Evolutionary conservation across 805 yeast genomes (phyloP).

Genomic region (Priceomyces carsonii): DNA sequence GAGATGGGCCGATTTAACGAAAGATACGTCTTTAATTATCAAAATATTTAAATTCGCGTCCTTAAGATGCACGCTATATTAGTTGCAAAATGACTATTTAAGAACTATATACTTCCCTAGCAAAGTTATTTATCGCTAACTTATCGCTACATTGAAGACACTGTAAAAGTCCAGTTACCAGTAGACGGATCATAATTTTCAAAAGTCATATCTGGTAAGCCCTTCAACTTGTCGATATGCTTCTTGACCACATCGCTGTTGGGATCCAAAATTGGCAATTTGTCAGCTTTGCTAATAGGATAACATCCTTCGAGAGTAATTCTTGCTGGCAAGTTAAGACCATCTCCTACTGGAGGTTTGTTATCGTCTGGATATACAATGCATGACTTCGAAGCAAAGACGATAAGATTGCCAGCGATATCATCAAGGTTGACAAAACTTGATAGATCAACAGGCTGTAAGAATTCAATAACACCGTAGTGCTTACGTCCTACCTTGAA

Average conservation of each 20-base stretch:
- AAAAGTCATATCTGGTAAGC: conserved; percentile 60
- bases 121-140: not conserved
- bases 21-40: too few relatives aligned
- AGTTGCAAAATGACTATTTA: too few relatives aligned
- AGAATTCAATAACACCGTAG: conserved; percentile 75
- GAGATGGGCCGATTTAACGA: too few relatives aligned
- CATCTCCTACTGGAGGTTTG: conserved; percentile 73
- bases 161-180: conserved; percentile 69
- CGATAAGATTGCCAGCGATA: conserved; percentile 65
- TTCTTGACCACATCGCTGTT: conserved; percentile 67
- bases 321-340: conserved; percentile 74
- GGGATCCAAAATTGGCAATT: conserved; percentile 74
- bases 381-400: conserved; percentile 60
- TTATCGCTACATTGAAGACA: conserved; percentile 35
- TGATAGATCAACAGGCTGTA: conserved; percentile 82
- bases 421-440: conserved; percentile 58
- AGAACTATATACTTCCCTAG: not conserved
- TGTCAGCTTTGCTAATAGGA: conserved; percentile 73
- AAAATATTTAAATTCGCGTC: too few relatives aligned
- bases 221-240: conserved; percentile 69
- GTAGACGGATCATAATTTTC: conserved; percentile 73
- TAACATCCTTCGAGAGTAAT: conserved; percentile 78
- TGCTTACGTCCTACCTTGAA: conserved; percentile 79
- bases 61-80: too few relatives aligned
- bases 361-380: conserved; percentile 68